Evolutionary conservation across 306 rosid species (phyloP).

Genomic region (Rosa persica): DNA sequence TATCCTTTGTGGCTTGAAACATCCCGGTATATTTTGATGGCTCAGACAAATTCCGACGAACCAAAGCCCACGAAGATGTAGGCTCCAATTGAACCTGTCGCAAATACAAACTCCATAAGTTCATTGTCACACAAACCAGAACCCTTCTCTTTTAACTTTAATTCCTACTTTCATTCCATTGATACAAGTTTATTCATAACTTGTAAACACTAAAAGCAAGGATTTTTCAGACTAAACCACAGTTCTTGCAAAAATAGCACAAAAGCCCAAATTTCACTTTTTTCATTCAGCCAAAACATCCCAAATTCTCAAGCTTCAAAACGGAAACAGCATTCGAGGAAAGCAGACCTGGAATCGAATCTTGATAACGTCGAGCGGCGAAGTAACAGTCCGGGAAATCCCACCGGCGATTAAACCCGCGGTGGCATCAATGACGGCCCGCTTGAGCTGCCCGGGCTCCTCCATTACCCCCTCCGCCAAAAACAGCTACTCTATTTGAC

Average conservation of each 20-base stretch:
- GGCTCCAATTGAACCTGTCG: slow-evolving; percentile 92
- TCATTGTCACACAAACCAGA: not conserved
- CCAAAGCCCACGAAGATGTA: slow-evolving; percentile 73
- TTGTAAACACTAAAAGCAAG: not conserved
- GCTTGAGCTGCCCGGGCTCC: slow-evolving; percentile 65
- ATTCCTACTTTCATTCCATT: not conserved
- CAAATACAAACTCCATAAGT: slow-evolving; percentile 24
- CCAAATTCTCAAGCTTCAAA: not conserved
- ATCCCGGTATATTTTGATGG: slow-evolving; percentile 90
- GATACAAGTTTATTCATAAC: not conserved
- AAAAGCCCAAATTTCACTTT: not conserved
- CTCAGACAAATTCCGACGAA: slow-evolving; percentile 45
- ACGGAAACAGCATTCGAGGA: not conserved
- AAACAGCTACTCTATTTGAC: slow-evolving; percentile 17
- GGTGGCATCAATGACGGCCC: slow-evolving; percentile 58
- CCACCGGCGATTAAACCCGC: slow-evolving; percentile 92
- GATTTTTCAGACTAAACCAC: not conserved
- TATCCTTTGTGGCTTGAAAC: slow-evolving; percentile 87
- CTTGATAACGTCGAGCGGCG: slow-evolving; percentile 95
- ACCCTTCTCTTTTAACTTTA: not conserved
- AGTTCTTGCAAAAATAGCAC: too few relatives aligned
- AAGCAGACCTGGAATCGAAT: slow-evolving; percentile 80
- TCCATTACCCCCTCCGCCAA: slow-evolving; percentile 52
- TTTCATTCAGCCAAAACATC: not conserved
- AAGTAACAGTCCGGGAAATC: slow-evolving; percentile 81